These are phyloP conservation scores for Aspergillus diversus DNA, from an alignment of 495 filamentous ascomycete genomes.

Conservation along the genomic window DNA sequence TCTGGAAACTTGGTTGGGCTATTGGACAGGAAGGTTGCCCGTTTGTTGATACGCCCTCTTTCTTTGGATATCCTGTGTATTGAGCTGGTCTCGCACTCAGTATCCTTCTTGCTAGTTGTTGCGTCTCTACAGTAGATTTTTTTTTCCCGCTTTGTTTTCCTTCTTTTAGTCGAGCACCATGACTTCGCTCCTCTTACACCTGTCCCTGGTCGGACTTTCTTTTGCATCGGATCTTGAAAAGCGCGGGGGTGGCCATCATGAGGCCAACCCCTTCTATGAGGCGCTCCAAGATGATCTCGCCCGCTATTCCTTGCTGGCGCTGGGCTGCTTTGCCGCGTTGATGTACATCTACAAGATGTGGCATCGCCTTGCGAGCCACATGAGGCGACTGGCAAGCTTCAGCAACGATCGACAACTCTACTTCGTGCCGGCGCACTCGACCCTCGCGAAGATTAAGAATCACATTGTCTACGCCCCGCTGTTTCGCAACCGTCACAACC, in stretches of 20 bases:
- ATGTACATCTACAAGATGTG: slow-evolving; percentile 58
- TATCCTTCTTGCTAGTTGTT: slow-evolving; percentile 9
- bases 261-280: slow-evolving; percentile 32
- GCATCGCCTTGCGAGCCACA: slow-evolving; percentile 56
- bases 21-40: not conserved
- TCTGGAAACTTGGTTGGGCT: not conserved
- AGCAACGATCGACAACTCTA: slow-evolving; percentile 71
- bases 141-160: not conserved
- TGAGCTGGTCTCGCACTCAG: slow-evolving; percentile 33
- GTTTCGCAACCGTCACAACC: slow-evolving; percentile 80
- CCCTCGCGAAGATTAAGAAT: slow-evolving; percentile 71
- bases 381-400: slow-evolving; percentile 76
- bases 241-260: slow-evolving; percentile 26
- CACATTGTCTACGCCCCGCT: slow-evolving; percentile 85
- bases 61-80: slow-evolving; percentile 14
- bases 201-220: slow-evolving; percentile 37
- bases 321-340: slow-evolving; percentile 54
- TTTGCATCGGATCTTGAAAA: slow-evolving; percentile 37
- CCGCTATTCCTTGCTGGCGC: slow-evolving; percentile 45
- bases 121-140: slow-evolving; percentile 4
- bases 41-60: slow-evolving; percentile 12
- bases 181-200: slow-evolving; percentile 20
- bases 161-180: slow-evolving; percentile 10
- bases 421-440: slow-evolving; percentile 48
- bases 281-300: slow-evolving; percentile 44